Conservation (phyloP, 345 rosid genomes). For the Eutrema heterophyllum region DNA sequence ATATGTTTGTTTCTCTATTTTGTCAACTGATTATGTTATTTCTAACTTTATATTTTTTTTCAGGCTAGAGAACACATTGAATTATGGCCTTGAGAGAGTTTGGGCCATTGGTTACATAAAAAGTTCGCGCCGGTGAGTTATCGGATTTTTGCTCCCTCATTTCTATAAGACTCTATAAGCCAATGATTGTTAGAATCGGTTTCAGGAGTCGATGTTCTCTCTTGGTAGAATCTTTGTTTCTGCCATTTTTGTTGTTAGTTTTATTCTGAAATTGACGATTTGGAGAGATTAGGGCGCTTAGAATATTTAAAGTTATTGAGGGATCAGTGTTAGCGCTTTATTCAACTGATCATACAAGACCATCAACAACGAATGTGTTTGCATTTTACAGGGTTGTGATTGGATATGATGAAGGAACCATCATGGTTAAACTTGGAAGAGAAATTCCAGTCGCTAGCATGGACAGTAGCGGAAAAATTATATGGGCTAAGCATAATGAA, state of each 20-base stretch:
- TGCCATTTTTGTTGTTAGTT: background rate
- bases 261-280: background rate
- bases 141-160: background rate
- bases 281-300: background rate
- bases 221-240: conserved; percentile 1
- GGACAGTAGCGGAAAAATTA: conserved; percentile 98
- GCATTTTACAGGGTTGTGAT: conserved; percentile 67
- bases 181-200: background rate
- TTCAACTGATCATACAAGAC: conserved; percentile 6
- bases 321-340: background rate
- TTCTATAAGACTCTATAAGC: background rate
- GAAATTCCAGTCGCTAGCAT: conserved; percentile 99
- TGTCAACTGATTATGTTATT: background rate
- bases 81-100: conserved; percentile 95
- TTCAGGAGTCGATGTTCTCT: background rate
- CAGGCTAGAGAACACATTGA: conserved; percentile 70
- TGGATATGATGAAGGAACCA: conserved; percentile 99
- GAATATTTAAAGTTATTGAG: background rate
- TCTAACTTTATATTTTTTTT: background rate
- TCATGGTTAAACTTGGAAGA: conserved; percentile 97
- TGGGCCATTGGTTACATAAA: conserved; percentile 87
- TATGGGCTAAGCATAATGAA: conserved; percentile 99
- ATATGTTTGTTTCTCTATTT: background rate
- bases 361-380: conserved; percentile 9
- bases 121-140: conserved; percentile 80